Evolutionary conservation across 179 eudicot genomes (phyloP).

Genomic region (Spergularia azorica): DNA sequence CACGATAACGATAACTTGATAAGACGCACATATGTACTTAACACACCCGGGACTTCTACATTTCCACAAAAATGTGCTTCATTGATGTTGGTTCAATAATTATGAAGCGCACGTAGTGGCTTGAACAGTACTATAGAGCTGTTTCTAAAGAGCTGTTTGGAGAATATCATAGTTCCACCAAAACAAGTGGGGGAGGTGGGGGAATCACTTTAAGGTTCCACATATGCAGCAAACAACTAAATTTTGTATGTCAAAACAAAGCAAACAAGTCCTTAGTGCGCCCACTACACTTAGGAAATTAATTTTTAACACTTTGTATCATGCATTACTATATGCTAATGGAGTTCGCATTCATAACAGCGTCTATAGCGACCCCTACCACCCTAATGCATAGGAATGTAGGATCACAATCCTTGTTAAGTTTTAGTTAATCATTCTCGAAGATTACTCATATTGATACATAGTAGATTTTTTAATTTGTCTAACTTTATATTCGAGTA

Average conservation of each 20-base stretch:
- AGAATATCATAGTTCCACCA: slow-evolving; percentile 16
- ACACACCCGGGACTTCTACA: too few species aligned
- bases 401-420: too few species aligned
- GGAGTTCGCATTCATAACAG: slow-evolving; percentile 27
- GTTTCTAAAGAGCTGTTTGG: background rate
- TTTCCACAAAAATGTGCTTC: background rate
- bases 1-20: too few species aligned
- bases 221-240: slow-evolving; percentile 18
- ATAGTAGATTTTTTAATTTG: too few species aligned
- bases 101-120: background rate
- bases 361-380: slow-evolving; percentile 12
- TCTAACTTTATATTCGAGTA: too few species aligned
- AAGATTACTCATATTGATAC: too few species aligned
- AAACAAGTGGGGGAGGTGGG: slow-evolving; percentile 21
- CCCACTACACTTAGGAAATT: slow-evolving; percentile 8
- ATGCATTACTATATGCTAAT: slow-evolving; percentile 3
- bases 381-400: background rate
- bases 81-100: background rate
- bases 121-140: background rate
- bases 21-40: too few species aligned
- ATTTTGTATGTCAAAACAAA: slow-evolving; percentile 16
- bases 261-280: slow-evolving; percentile 10
- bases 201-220: slow-evolving; percentile 19
- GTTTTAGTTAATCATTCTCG: too few species aligned
- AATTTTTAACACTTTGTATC: background rate